Evolutionary conservation across 2,329 filamentous ascomycete genomes (phyloP).

Genomic region (Dothistroma pini): DNA sequence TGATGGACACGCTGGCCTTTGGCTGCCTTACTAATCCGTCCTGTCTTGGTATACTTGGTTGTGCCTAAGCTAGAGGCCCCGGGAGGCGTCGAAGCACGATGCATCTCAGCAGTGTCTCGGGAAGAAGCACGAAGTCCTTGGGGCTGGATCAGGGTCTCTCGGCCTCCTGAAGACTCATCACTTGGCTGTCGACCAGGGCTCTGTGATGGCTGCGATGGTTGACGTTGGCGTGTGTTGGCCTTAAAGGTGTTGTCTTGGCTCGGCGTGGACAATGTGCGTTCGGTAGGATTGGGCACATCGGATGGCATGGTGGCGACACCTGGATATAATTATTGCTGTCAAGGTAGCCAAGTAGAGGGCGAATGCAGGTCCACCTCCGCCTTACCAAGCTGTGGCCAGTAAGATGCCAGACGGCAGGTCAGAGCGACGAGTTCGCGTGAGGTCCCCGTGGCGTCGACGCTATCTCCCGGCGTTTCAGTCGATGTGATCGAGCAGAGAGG

Average conservation of each 20-base stretch:
- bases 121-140: slow-evolving; percentile 14
- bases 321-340: slow-evolving; percentile 8
- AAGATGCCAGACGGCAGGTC: background rate
- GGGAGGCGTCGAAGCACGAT: slow-evolving; percentile 23
- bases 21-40: slow-evolving; percentile 47
- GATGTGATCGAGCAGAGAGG: background rate
- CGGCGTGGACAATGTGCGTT: background rate
- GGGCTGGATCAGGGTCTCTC: slow-evolving; percentile 12
- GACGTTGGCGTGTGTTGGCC: background rate
- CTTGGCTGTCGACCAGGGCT: slow-evolving; percentile 9
- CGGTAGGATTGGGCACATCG: slow-evolving; percentile 3
- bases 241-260: slow-evolving; percentile 1
- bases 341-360: background rate
- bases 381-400: background rate
- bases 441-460: background rate
- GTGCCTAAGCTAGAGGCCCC: slow-evolving; percentile 18
- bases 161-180: slow-evolving; percentile 7
- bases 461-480: slow-evolving; percentile 1
- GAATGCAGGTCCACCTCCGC: slow-evolving; percentile 2
- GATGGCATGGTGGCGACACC: slow-evolving; percentile 9
- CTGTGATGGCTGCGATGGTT: slow-evolving; percentile 1
- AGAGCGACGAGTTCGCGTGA: background rate
- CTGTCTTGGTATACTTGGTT: slow-evolving; percentile 44
- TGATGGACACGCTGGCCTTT: slow-evolving; percentile 46
- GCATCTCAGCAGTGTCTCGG: slow-evolving; percentile 22